These are phyloP conservation scores for Acanthamoeba lenticulata DNA, from an alignment of 208 protist genomes.

Conservation along the genomic window DNA sequence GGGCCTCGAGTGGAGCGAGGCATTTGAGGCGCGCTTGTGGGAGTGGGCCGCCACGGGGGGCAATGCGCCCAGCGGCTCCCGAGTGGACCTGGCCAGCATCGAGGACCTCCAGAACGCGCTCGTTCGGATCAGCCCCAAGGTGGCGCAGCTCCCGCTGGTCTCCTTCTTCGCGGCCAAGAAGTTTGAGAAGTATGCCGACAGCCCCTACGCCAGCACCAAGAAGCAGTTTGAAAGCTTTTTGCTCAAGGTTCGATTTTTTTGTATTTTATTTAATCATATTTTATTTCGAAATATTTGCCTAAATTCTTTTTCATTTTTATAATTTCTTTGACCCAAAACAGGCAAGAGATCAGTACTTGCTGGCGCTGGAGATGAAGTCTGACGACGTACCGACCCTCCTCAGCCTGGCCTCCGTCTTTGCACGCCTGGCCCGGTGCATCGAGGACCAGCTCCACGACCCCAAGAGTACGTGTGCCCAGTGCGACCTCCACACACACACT, in stretches of 20 bases:
- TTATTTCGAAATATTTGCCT: neutral
- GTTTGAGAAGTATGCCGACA: constrained; percentile 55
- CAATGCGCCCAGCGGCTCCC: neutral
- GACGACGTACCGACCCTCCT: constrained; percentile 30
- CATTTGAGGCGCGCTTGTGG: constrained; percentile 47
- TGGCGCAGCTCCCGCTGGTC: constrained; percentile 50
- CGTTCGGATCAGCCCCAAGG: constrained; percentile 51
- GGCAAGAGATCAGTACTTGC: constrained; percentile 55
- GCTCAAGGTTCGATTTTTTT: constrained; percentile 54
- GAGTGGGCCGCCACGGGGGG: neutral
- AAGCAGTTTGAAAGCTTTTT: constrained; percentile 54
- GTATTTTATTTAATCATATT: too few relatives aligned
- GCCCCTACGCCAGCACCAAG: constrained; percentile 59
- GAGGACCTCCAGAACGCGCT: neutral
- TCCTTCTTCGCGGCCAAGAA: constrained; percentile 64
- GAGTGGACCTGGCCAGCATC: constrained; percentile 31
- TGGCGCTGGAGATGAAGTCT: constrained; percentile 61
- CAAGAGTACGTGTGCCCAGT: neutral
- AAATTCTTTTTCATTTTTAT: neutral
- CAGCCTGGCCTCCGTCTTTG: constrained; percentile 49
- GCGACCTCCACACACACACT: too few relatives aligned
- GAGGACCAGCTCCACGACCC: constrained; percentile 57
- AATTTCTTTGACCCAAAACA: neutral
- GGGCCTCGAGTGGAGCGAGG: constrained; percentile 26
- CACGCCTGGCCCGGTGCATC: constrained; percentile 6